These are phyloP conservation scores for Hypoxylon sp. DNA, from an alignment of 2,329 filamentous ascomycete species.

Conservation along the genomic window DNA sequence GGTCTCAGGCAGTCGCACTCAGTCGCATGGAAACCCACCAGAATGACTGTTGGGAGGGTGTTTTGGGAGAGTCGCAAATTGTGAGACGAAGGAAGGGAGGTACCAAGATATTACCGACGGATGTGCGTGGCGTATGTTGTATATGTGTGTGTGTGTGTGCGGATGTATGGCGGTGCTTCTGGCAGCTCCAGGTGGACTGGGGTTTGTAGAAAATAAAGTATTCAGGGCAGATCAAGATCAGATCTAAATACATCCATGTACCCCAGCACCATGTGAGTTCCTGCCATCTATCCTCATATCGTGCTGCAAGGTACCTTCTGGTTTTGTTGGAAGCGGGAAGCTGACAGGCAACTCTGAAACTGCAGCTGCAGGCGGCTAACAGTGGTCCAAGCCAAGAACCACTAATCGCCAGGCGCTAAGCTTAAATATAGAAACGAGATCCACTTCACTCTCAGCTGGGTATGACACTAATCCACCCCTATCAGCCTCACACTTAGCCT, in stretches of 20 bases:
- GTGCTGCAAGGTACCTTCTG: background rate
- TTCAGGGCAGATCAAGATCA: no score
- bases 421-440: no score
- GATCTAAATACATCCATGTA: background rate
- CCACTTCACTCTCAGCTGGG: background rate
- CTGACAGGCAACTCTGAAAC: background rate
- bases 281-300: background rate
- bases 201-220: background rate
- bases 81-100: background rate
- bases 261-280: background rate
- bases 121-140: no score
- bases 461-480: background rate
- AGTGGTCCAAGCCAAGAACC: background rate
- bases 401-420: no score
- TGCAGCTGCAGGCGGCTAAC: background rate
- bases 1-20: constrained; percentile 8
- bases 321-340: background rate
- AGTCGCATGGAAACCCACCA: background rate
- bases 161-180: no score
- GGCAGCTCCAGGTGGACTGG: background rate
- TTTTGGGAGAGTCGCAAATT: constrained; percentile 4
- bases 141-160: no score
- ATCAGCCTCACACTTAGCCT: background rate
- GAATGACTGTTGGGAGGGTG: background rate
- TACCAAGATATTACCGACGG: no score